Evolutionary conservation across 202 grass and related monocot genomes (phyloP), one percentile per base, ranked within the genome.

Genomic region (Elaeis oleifera): DNA sequence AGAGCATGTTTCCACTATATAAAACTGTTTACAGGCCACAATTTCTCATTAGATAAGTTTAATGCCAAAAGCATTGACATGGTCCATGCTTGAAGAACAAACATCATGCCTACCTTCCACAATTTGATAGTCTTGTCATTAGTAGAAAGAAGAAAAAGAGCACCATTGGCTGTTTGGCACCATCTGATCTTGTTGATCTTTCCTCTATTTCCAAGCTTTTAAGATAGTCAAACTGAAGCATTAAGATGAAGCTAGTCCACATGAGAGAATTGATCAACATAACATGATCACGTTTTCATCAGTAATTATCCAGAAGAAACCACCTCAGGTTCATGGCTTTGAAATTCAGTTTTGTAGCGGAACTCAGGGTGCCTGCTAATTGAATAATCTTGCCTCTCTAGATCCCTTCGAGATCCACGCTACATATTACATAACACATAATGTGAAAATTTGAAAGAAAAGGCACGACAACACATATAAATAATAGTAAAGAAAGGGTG

Each of bases 191-290:
- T 68, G 53, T 68, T 68, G 51, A 68, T 56, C 26, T 68, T 68
- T 68, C 65, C 27, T 68, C 65, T 56, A 68, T 68, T 68, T 68
- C 65, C 65, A 68, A 44, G 29, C 65, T 68, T 68, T 68, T 68
- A 56, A 68, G 65, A 56, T 68, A 68, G 27, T 68, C 65, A 68
- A 68, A 68, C 65, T 68, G 65, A 56, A 28, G 39, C 51, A 53
- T 68, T 31, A 68, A 56, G 18, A 19, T 13, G 36, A 44, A 44
- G 36, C 9, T 44, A 44, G 55, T 8, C 22, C 6, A n/a, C 18
- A 16, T 51, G 6, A 54, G 18, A 39, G 7, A 14, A 15, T 9
- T 22, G 8, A 16, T 6, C 6, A 32, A 39, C 18, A 56, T 23
- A 7, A 44, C 4, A 39, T 14, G 18, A 32, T 39, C 19, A 7